Conservation (phyloP, 108 stramenopile genomes). For the Skeletonema grethae region DNA sequence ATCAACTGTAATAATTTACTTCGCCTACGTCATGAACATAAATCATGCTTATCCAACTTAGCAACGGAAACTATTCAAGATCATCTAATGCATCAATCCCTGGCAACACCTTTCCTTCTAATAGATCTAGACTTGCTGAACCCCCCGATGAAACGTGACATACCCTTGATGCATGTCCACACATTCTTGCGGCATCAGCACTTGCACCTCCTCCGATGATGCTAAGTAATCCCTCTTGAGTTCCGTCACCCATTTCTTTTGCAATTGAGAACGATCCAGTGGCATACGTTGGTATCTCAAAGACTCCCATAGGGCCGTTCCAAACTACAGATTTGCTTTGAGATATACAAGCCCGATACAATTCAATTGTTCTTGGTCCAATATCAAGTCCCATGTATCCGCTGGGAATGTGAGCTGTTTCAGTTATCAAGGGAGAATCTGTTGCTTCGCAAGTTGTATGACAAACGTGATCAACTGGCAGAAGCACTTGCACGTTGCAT, state of each 20-base stretch:
- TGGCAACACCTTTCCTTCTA: slow-evolving; percentile 92
- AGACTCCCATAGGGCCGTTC: slow-evolving; percentile 99
- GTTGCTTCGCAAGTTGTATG: slow-evolving; percentile 77
- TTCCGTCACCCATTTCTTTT: slow-evolving; percentile 84
- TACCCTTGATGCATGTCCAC: slow-evolving; percentile 80
- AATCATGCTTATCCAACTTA: not conserved
- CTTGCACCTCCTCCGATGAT: slow-evolving; percentile 98
- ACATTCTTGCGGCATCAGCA: slow-evolving; percentile 88
- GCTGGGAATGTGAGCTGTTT: slow-evolving; percentile 72
- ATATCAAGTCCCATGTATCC: slow-evolving; percentile 98
- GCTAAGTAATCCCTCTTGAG: slow-evolving; percentile 78
- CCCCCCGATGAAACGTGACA: slow-evolving; percentile 94
- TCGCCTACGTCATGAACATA: not conserved
- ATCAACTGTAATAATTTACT: not conserved
- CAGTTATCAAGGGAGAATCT: slow-evolving; percentile 68
- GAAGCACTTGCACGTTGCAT: slow-evolving; percentile 70
- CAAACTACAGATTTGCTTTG: slow-evolving; percentile 83
- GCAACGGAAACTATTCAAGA: not conserved
- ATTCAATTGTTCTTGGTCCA: slow-evolving; percentile 84
- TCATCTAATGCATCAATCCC: slow-evolving; percentile 91
- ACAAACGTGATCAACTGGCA: slow-evolving; percentile 92
- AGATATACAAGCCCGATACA: slow-evolving; percentile 64
- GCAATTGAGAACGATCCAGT: slow-evolving; percentile 88
- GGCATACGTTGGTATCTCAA: slow-evolving; percentile 91
- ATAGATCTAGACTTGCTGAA: slow-evolving; percentile 93